Base-by-base conservation (phyloP, 805 yeast genomes). In the Wickerhamia fluorescens region DNA sequence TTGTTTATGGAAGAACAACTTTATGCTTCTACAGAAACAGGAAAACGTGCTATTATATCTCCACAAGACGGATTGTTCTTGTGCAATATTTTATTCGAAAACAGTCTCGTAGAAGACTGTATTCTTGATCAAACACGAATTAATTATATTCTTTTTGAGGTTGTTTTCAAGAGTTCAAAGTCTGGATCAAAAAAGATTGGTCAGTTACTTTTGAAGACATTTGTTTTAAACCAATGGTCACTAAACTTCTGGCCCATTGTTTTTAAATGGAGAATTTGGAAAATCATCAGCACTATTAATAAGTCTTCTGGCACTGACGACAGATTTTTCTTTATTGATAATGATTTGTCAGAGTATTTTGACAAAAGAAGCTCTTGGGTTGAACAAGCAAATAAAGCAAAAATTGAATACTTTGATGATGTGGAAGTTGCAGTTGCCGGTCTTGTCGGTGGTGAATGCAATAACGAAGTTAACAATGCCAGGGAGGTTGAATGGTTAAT, bases 141-240 rank as follows among this genome's bases (percentile, higher is more conserved):
- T 7, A 41, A 36, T 19, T 30, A 30, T 8, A 33, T 58, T 14
- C 31, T 59, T 16, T 56, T 56, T 25, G 44, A 49, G 9, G 36
- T 27, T 8, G 24, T 61, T 4, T 61, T 61, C 75, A 71, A 42
- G 51, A 74, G 35, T 49, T 64, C 31, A 35, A 55, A 37, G 38
- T 44, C 70, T 4, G 59, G 64, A 24, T 61, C 59, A 15, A 77
- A 78, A 47, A 75, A 71, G 35, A 47, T 70, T 24, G 79, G 78
- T 10, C 68, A 71, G 33, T 56, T 79, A 5, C 62, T 71, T 25
- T 51, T 78, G 30, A 53, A 53, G 34, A 71, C 87, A 0, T 82
- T 78, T 40, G 64, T 85, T 44, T 73, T 80, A 12, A 75, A 79
- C 32, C 92, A 86, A 51, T 81, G 84, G 45, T 49, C 65, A 1